Conservation (phyloP, 1,284 basidiomycete genomes). For the Ceratobasidium sp. region DNA sequence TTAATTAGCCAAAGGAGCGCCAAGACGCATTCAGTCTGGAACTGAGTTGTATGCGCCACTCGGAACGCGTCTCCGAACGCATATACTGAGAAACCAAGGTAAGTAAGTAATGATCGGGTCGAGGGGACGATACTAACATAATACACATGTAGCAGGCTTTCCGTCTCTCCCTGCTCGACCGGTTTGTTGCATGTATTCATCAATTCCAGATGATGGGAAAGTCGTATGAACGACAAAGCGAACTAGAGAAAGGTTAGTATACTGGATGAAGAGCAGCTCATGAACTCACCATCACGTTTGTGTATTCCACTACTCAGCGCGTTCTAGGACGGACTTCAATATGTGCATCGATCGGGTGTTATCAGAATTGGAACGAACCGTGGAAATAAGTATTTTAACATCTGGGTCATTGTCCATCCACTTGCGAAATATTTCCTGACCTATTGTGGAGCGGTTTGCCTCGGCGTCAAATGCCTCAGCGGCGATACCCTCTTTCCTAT, state of each 20-base stretch:
- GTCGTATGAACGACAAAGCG: constrained; percentile 33
- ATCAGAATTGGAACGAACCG: neutral
- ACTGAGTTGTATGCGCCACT: constrained; percentile 6
- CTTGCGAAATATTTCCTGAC: neutral
- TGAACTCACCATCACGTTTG: constrained; percentile 16
- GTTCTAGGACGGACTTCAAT: constrained; percentile 2
- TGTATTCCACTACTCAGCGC: constrained; percentile 33
- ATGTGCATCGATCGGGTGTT: neutral
- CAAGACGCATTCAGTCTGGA: constrained; percentile 4
- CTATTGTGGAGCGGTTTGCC: neutral
- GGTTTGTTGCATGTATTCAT: constrained; percentile 37
- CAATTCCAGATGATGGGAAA: constrained; percentile 29
- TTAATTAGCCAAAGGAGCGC: constrained; percentile 18
- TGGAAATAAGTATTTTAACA: constrained; percentile 27
- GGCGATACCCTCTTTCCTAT: constrained; percentile 3
- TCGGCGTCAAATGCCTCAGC: constrained; percentile 25
- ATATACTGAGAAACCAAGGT: constrained; percentile 6
- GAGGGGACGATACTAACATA: constrained; percentile 4
- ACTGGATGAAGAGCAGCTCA: neutral
- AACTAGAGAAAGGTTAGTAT: constrained; percentile 7
- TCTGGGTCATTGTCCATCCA: constrained; percentile 21
- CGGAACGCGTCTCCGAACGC: constrained; percentile 31
- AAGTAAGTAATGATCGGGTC: neutral
- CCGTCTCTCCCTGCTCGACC: constrained; percentile 33
- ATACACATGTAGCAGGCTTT: constrained; percentile 6